Conservation (phyloP, 148 eudicot species). For the Linanthus parryae region DNA sequence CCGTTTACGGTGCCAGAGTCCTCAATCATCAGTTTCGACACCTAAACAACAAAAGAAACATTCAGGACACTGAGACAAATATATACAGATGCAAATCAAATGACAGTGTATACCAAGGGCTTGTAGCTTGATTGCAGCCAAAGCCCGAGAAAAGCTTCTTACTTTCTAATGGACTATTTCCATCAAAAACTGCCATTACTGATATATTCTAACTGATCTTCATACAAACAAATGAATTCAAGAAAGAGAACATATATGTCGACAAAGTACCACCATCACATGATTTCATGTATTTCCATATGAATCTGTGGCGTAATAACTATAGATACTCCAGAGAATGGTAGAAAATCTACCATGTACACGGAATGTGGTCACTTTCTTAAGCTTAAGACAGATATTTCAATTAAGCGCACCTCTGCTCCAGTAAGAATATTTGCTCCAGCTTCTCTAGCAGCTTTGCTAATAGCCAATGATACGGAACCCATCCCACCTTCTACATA, state of each 20-base stretch:
- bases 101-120: too few relatives aligned
- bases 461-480: conserved; percentile 48
- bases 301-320: background rate
- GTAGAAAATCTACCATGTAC: background rate
- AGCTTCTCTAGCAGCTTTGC: conserved; percentile 59
- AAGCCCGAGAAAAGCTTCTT: too few relatives aligned
- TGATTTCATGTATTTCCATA: background rate
- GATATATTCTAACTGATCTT: too few relatives aligned
- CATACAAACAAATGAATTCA: too few relatives aligned
- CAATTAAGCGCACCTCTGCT: conserved; percentile 10
- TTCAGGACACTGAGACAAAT: too few relatives aligned
- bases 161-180: too few relatives aligned
- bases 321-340: background rate
- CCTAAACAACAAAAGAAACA: conserved; percentile 33
- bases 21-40: conserved; percentile 56
- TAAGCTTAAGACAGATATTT: conserved; percentile 1
- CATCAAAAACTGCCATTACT: too few relatives aligned
- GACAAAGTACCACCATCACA: background rate
- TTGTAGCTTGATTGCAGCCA: too few relatives aligned
- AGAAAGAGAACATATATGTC: background rate
- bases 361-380: background rate
- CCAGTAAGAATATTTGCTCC: conserved; percentile 50
- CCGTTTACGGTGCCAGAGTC: conserved; percentile 71
- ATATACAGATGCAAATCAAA: too few relatives aligned
- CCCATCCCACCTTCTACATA: conserved; percentile 76